phyloP scores from a whole-genome alignment of 257 asterid genomes.

The Solanum commersonii region DNA sequence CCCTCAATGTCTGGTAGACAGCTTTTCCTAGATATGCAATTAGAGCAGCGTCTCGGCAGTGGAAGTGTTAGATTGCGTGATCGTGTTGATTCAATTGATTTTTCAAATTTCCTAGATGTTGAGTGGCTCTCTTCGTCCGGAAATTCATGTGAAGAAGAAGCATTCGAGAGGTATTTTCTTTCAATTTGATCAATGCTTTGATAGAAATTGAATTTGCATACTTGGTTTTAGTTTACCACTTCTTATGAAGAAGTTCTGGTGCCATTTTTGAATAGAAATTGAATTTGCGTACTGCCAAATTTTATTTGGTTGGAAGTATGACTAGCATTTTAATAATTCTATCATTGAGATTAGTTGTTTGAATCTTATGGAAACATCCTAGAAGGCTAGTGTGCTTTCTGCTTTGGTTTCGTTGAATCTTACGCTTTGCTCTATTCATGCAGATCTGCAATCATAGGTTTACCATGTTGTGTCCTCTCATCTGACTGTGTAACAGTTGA shows the following conservation, averaged over 20 bases:
- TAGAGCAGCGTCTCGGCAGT: constrained; percentile 29
- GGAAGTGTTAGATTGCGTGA: constrained; percentile 29
- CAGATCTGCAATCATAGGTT: constrained; percentile 57
- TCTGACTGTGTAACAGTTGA: constrained; percentile 20
- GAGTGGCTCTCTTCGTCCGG: constrained; percentile 91
- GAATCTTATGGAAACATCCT: not conserved
- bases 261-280: too few species aligned
- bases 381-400: not conserved
- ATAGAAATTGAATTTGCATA: not conserved
- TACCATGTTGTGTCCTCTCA: constrained; percentile 30
- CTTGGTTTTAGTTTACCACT: not conserved
- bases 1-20: constrained; percentile 48
- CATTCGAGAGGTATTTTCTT: constrained; percentile 54
- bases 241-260: not conserved
- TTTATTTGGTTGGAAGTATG: not conserved
- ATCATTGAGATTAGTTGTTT: not conserved
- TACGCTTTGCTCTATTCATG: constrained; percentile 1
- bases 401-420: not conserved
- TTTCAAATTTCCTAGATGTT: constrained; percentile 66
- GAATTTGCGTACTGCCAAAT: not conserved
- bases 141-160: constrained; percentile 82
- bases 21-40: constrained; percentile 36
- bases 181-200: not conserved
- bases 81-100: constrained; percentile 39
- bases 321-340: not conserved